Percentiles rank a stretch among this genome's conserved stretches.
Evolutionary conservation across 371 early-diverging fungal genomes (phyloP).

Genomic region (Syncephalastrum monosporum): DNA sequence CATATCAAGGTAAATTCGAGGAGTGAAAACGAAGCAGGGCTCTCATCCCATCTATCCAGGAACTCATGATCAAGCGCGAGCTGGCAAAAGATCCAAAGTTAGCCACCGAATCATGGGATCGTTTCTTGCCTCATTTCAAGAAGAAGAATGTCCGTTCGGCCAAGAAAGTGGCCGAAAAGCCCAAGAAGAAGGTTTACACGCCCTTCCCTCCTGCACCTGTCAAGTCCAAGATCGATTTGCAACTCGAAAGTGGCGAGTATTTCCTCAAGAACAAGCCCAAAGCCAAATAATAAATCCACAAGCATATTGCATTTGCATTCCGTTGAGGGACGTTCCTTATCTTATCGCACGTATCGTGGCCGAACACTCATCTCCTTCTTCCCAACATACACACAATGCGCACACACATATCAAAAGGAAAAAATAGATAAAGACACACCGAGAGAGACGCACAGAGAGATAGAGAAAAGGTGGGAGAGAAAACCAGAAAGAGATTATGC

Average conservation of each 20-base stretch:
- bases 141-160: constrained; percentile 27
- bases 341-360: no score
- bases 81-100: constrained; percentile 95
- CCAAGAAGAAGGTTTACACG: constrained; percentile 25
- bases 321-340: no score
- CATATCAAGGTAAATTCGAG: constrained; percentile 87
- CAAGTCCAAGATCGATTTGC: constrained; percentile 90
- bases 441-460: no score
- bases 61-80: constrained; percentile 98
- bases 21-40: not conserved
- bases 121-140: constrained; percentile 98
- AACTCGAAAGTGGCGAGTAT: constrained; percentile 95
- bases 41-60: constrained; percentile 35
- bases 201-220: constrained; percentile 53
- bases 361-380: no score
- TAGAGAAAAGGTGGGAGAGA: no score
- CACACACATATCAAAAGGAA: no score
- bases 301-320: no score
- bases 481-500: no score
- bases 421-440: no score
- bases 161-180: constrained; percentile 12
- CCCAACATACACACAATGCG: no score
- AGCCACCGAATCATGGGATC: constrained; percentile 97
- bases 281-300: constrained; percentile 2
- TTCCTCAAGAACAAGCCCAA: constrained; percentile 59